Conservation (phyloP, 1,139 yeast species). For the Yamadazyma atmosphaerica region DNA sequence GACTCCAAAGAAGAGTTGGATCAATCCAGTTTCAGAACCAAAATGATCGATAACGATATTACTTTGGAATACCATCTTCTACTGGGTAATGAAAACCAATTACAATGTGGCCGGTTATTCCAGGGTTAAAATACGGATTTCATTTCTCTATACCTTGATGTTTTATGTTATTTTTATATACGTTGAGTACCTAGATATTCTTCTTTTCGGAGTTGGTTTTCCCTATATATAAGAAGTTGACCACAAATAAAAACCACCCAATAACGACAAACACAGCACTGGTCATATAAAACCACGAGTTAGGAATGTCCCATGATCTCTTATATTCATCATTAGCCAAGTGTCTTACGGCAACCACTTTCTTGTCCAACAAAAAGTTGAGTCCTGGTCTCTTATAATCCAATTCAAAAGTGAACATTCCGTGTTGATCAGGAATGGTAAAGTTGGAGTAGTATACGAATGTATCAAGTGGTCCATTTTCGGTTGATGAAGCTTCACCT, state of each 20-base stretch:
- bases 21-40: constrained; percentile 2
- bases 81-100: constrained; percentile 8
- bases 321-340: constrained; percentile 94
- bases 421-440: constrained; percentile 91
- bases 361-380: constrained; percentile 62
- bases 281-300: constrained; percentile 87
- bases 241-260: constrained; percentile 76
- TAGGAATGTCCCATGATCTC: constrained; percentile 90
- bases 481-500: constrained; percentile 41
- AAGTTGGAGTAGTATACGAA: constrained; percentile 47
- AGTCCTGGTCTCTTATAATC: constrained; percentile 83
- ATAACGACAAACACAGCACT: constrained; percentile 67
- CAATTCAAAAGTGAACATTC: constrained; percentile 85
- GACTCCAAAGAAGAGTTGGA: constrained; percentile 4
- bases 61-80: constrained; percentile 12
- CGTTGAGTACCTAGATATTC: constrained; percentile 21
- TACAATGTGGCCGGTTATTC: constrained; percentile 6
- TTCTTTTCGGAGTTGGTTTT: constrained; percentile 32
- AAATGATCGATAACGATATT: constrained; percentile 8
- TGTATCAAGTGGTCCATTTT: constrained; percentile 36
- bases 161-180: constrained; percentile 1
- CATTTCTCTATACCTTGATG: neutral
- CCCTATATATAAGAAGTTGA: constrained; percentile 58
- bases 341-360: constrained; percentile 85
- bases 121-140: constrained; percentile 1